phyloP scores from a whole-genome alignment of 805 yeast species.

The Ogataea glucozyma region DNA sequence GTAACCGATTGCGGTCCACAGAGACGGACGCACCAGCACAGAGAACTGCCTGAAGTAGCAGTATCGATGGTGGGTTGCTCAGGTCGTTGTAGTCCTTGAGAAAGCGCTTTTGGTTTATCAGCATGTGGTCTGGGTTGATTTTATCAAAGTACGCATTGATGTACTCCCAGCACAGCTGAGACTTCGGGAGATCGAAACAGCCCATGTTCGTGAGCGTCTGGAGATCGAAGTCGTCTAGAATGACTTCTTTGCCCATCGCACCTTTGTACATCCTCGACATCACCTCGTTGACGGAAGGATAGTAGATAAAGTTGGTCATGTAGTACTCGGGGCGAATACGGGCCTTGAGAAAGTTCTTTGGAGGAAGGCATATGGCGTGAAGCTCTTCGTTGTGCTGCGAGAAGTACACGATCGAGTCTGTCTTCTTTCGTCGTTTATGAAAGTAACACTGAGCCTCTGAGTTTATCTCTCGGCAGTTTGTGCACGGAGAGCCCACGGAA shows the following conservation, averaged over 20 bases:
- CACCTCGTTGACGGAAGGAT: slow-evolving; percentile 14
- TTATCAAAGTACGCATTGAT: slow-evolving; percentile 60
- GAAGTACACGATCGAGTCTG: slow-evolving; percentile 17
- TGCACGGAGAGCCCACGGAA: slow-evolving; percentile 47
- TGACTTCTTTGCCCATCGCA: slow-evolving; percentile 15
- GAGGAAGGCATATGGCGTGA: slow-evolving; percentile 16
- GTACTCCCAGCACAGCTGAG: slow-evolving; percentile 60
- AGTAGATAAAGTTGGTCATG: slow-evolving; percentile 9
- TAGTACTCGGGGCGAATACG: slow-evolving; percentile 10
- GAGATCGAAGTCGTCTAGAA: slow-evolving; percentile 46
- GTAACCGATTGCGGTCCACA: background rate
- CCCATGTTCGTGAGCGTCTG: slow-evolving; percentile 64
- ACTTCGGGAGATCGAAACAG: slow-evolving; percentile 65
- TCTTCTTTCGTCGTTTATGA: slow-evolving; percentile 44
- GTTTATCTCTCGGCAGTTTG: slow-evolving; percentile 65
- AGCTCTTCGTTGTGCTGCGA: slow-evolving; percentile 17
- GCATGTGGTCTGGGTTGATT: slow-evolving; percentile 66
- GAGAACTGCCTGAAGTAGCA: slow-evolving; percentile 63
- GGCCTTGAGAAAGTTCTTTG: slow-evolving; percentile 14
- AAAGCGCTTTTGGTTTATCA: slow-evolving; percentile 61
- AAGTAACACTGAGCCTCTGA: slow-evolving; percentile 68
- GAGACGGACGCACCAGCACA: slow-evolving; percentile 61
- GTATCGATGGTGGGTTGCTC: slow-evolving; percentile 57
- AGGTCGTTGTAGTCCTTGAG: slow-evolving; percentile 56
- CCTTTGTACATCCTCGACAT: slow-evolving; percentile 15